Percentiles rank a stretch among this genome's conserved stretches.
Conservation (phyloP, 495 filamentous ascomycete genomes). For the Aspergillus cavernicola region DNA sequence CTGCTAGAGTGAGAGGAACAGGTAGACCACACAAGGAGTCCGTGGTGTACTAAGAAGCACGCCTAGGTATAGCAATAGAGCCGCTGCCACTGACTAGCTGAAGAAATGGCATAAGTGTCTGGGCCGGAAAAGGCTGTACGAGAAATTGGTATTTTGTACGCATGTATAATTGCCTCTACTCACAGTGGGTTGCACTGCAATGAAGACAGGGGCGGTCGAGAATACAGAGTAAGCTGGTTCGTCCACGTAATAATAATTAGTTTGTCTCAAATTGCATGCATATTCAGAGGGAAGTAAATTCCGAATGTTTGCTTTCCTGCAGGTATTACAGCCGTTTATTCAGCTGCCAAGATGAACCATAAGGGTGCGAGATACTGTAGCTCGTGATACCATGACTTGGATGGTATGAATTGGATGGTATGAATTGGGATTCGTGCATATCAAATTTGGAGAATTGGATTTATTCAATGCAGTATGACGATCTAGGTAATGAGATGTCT, state of each 20-base stretch:
- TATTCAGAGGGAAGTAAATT: neutral
- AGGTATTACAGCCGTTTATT: neutral
- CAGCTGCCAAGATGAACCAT: too few relatives aligned
- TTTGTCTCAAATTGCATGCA: neutral
- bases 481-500: neutral
- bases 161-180: too few relatives aligned
- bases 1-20: neutral
- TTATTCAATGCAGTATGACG: neutral
- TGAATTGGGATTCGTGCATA: neutral
- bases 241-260: neutral
- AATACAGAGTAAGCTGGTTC: neutral
- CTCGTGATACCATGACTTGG: neutral
- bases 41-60: too few relatives aligned
- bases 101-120: too few relatives aligned
- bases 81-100: too few relatives aligned
- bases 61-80: too few relatives aligned
- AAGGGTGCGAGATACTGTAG: too few relatives aligned
- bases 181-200: neutral
- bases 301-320: neutral
- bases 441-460: neutral
- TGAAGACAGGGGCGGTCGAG: neutral
- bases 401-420: neutral
- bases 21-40: neutral
- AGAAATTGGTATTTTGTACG: too few relatives aligned
- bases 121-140: too few relatives aligned